Evolutionary conservation across 768 basidiomycete genomes (phyloP), one percentile per base, ranked within the genome.

Genomic region (Lenzites betulinus): DNA sequence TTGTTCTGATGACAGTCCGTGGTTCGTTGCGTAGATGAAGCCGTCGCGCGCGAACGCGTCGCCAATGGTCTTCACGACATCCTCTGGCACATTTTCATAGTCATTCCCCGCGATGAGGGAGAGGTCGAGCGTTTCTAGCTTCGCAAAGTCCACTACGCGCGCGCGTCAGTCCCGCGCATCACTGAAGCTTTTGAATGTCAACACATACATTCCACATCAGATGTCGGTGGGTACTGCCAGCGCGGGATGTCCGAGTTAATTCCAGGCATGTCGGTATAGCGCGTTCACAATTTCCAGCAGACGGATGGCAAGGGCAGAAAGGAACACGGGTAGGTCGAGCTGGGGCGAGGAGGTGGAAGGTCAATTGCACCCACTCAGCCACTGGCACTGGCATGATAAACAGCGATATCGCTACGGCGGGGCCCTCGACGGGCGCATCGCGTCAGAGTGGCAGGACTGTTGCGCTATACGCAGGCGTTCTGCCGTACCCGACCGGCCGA

Each of bases 21-120:
- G 56, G 56, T 58, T 58, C n/a, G 48, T 51, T 4, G 56, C 56
- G 56, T 58, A 58, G 56, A 58, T 58, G 47, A 58, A 58, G 38
- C 56, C 56, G 39, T 58, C 56, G 48, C 56, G 56, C 20, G 56
- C 38, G 30, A 58, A 47, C 25, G 56, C 56, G 56, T 58, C 56
- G 26, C 56, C 56, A n/a, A 58, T 58, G 38, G 38, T 50, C 56
- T 58, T 58, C 47, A 58, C 56, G 38, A 58, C 41, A 0, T 58
- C 39, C 30, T 58, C 56, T 7, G 56, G 56, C n/a, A 58, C 56
- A 48, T 30, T 42, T 28, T 58, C 56, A 22, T 58, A 58, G 8
- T 22, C 30, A 15, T 58, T 47, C 6, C 56, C 56, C 26, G 56
- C 50, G 25, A 58, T 43, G 2, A 11, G 16, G 28, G 56, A 58